Conservation (phyloP, 2,329 filamentous ascomycete genomes). For the Paramyrothecium sp. region DNA sequence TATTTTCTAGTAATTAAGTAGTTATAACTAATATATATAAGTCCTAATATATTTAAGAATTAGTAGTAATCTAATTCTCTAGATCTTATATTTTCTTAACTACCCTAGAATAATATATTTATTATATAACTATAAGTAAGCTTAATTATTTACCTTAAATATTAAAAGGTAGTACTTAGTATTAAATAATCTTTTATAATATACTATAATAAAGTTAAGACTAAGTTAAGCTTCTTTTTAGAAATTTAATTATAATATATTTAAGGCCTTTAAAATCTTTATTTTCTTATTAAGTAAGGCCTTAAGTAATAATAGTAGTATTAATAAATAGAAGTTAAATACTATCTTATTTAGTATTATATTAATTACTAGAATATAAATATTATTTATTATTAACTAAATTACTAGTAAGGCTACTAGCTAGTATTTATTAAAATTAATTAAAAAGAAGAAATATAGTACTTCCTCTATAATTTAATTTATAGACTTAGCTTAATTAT, state of each 20-base stretch:
- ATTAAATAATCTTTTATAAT: neutral
- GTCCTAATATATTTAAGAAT: neutral
- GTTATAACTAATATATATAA: neutral
- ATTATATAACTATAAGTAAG: conserved; percentile 1
- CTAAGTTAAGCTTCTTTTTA: neutral
- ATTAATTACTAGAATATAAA: neutral
- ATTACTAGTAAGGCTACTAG: neutral
- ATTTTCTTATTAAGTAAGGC: neutral
- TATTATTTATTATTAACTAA: neutral
- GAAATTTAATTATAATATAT: neutral
- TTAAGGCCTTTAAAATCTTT: neutral
- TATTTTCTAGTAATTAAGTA: neutral
- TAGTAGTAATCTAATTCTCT: neutral
- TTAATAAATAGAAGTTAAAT: neutral
- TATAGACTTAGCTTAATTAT: neutral
- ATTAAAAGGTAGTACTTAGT: neutral
- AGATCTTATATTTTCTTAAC: neutral
- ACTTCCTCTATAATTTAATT: neutral
- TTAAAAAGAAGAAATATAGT: neutral
- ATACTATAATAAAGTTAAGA: neutral
- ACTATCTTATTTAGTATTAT: neutral
- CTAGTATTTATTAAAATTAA: neutral
- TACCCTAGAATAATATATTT: neutral
- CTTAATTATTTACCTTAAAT: neutral
- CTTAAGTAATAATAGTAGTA: neutral